Base-by-base conservation (phyloP, 768 basidiomycete species). In the Trametes cinnabarina region DNA sequence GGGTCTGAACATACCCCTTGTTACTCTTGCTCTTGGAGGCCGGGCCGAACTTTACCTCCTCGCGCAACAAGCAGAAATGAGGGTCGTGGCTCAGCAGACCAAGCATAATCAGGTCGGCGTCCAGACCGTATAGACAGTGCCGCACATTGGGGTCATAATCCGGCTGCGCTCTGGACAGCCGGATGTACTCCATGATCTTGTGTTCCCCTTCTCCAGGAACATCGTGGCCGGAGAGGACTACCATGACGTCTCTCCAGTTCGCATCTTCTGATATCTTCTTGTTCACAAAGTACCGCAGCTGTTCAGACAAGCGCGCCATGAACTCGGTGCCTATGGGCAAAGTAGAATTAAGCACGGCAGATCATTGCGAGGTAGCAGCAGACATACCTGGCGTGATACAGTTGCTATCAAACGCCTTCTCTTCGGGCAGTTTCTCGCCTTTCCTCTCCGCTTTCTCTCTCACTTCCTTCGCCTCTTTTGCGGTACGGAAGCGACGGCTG, bases 111-210 rank as follows among this genome's bases (percentile, higher is more conserved):
- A 99, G 75, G 76, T 99, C 97, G 30, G 97, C 97, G 69, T 99
- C 97, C 34, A 99, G 87, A 41, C 97, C 97, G 72, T 99, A 99
- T 53, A 99, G 77, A 75, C 97, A 99, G 74, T 99, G 97, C 64
- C 97, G 88, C 54, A 94, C 83, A 73, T 98, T 98, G 3, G 96
- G 92, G 74, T 97, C 90, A 77, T 98, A 95, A 71, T 92, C 88
- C 8, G 90, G 92, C 72, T 98, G 97, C 28, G 97, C 95, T 65
- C 95, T 90, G 51, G 90, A 87, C 60, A 94, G 75, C 37, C 97
- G 88, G 70, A 99, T 98, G 74, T 95, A 99, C 71, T 98, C 97
- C 91, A 98, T 98, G 65, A 99, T 95, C 80, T 99, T 99, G 83
- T 99, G 97, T 71, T 99, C 97, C 58, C 97, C 97, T 74, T 99